These are phyloP conservation scores for Acrocalymma vagum DNA, from an alignment of 2,329 filamentous ascomycete species.

Conservation along the genomic window DNA sequence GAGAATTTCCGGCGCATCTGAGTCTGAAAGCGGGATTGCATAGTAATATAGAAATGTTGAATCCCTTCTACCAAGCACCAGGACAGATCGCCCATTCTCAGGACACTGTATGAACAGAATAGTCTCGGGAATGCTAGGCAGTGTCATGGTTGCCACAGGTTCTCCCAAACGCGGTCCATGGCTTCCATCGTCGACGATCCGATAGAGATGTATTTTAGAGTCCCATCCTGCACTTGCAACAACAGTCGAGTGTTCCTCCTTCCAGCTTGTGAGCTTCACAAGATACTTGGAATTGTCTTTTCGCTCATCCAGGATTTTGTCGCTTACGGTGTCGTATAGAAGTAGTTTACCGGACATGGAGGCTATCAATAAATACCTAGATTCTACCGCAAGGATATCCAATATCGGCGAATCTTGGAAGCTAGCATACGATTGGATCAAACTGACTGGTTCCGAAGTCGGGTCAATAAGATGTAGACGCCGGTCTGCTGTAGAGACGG, in stretches of 20 bases:
- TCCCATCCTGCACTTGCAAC: slow-evolving; percentile 71
- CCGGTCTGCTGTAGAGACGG: slow-evolving; percentile 48
- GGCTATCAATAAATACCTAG: slow-evolving; percentile 59
- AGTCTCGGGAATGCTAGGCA: slow-evolving; percentile 65
- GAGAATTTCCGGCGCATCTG: slow-evolving; percentile 13
- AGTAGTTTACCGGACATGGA: slow-evolving; percentile 68
- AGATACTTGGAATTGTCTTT: slow-evolving; percentile 68
- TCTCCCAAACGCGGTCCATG: slow-evolving; percentile 41
- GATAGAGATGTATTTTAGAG: slow-evolving; percentile 63
- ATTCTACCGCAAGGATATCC: slow-evolving; percentile 55
- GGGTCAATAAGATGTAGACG: slow-evolving; percentile 58
- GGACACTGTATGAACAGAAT: slow-evolving; percentile 62
- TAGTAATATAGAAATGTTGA: slow-evolving; percentile 69
- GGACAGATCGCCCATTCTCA: slow-evolving; percentile 54
- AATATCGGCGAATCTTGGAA: slow-evolving; percentile 64
- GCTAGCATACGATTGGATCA: slow-evolving; percentile 47
- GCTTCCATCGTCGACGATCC: slow-evolving; percentile 31
- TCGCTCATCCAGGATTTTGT: slow-evolving; percentile 55
- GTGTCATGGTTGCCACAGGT: slow-evolving; percentile 52
- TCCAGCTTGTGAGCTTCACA: slow-evolving; percentile 58
- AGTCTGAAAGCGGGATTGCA: slow-evolving; percentile 33
- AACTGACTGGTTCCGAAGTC: slow-evolving; percentile 34
- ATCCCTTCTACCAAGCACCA: slow-evolving; percentile 65
- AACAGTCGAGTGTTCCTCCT: slow-evolving; percentile 38
- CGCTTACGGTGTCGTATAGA: slow-evolving; percentile 53